A percentile compares a stretch with the other conserved stretches of the same genome.
phyloP scores from a whole-genome alignment of 108 stramenopile species.

The Aureococcus anophagefferens region DNA sequence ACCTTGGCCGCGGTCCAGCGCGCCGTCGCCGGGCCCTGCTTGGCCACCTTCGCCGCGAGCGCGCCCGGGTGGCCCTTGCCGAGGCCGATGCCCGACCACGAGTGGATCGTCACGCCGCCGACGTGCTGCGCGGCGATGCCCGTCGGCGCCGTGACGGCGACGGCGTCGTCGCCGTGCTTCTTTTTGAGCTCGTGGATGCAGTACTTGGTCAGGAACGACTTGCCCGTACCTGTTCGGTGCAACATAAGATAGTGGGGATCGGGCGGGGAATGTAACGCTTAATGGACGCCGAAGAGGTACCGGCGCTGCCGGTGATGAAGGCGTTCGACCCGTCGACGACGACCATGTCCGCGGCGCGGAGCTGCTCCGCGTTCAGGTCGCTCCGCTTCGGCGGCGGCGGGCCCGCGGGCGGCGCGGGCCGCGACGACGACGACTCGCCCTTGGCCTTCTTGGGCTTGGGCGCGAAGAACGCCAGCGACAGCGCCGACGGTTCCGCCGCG shows the following conservation, averaged over 20 bases:
- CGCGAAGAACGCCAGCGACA: no score
- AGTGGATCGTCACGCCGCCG: slow-evolving; percentile 38
- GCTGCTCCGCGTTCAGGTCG: not conserved
- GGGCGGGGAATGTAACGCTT: no score
- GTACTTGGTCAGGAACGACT: slow-evolving; percentile 24
- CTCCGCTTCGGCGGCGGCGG: not conserved
- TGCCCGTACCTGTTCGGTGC: no score
- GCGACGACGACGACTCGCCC: no score
- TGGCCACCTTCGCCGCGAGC: slow-evolving; percentile 17
- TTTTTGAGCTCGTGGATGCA: slow-evolving; percentile 2
- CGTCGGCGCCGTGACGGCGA: slow-evolving; percentile 38
- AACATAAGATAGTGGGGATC: no score
- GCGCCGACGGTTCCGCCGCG: no score
- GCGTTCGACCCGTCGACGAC: slow-evolving; percentile 9
- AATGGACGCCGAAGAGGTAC: no score
- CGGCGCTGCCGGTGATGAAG: slow-evolving; percentile 44
- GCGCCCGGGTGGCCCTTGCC: not conserved
- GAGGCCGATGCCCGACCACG: slow-evolving; percentile 30
- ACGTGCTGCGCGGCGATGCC: slow-evolving; percentile 37
- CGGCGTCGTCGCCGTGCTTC: not conserved
- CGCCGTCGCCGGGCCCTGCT: slow-evolving; percentile 3
- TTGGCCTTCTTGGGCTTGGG: not conserved
- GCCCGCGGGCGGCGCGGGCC: not conserved
- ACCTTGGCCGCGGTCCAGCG: slow-evolving; percentile 12
- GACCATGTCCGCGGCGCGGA: not conserved